A percentile compares a stretch with the other conserved stretches of the same genome.
Conservation (phyloP, 2,329 filamentous ascomycete species). For the Exutisphaerella laricina region DNA sequence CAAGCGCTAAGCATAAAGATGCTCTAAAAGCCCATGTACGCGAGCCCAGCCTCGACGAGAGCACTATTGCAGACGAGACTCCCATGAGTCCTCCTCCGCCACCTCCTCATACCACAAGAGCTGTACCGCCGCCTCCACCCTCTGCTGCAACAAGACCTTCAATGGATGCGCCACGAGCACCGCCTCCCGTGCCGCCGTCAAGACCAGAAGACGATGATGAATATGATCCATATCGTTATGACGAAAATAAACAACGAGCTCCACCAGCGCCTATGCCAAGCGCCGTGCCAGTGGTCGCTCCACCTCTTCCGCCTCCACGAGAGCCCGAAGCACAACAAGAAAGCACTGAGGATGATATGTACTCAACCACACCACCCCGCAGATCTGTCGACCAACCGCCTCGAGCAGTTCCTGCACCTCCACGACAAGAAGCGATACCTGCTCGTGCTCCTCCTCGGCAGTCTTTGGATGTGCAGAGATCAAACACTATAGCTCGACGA, state of each 20-base stretch:
- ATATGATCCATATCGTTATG: constrained; percentile 61
- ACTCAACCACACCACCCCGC: constrained; percentile 39
- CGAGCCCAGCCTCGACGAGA: constrained; percentile 68
- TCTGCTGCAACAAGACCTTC: constrained; percentile 57
- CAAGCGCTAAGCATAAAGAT: constrained; percentile 90
- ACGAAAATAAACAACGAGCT: constrained; percentile 17
- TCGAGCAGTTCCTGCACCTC: constrained; percentile 43
- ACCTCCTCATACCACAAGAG: constrained; percentile 35
- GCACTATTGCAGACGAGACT: constrained; percentile 51
- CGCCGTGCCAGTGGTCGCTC: constrained; percentile 30
- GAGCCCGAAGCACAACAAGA: constrained; percentile 33
- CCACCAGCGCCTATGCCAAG: constrained; percentile 31
- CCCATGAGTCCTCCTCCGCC: constrained; percentile 42
- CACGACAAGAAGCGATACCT: constrained; percentile 31
- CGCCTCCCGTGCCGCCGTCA: constrained; percentile 60
- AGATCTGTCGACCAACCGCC: constrained; percentile 32
- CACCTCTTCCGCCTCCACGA: constrained; percentile 30
- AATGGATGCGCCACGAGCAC: constrained; percentile 64
- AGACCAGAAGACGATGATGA: constrained; percentile 53
- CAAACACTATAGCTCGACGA: constrained; percentile 45
- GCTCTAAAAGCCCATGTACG: constrained; percentile 76
- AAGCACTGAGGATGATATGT: constrained; percentile 42
- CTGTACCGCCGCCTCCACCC: constrained; percentile 53
- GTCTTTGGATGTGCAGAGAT: constrained; percentile 55
- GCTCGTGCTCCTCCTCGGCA: constrained; percentile 44